Evolutionary conservation across 306 rosid genomes (phyloP), one percentile per base, ranked within the genome.

Genomic region (Cucurbita argyrosperma): DNA sequence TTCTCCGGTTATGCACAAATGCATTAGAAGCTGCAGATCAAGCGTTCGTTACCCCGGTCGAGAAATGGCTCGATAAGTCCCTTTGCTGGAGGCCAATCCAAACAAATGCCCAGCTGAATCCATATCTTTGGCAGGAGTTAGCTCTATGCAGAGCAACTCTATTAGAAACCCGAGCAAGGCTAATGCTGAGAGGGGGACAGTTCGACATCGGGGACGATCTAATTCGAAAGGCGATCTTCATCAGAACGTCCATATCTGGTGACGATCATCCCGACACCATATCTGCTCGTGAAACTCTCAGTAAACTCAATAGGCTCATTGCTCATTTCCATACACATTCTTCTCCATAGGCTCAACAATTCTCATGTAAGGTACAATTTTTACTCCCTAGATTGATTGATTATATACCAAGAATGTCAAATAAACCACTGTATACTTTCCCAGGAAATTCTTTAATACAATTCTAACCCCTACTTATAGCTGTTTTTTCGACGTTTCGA

Each of bases 21-120:
- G 85, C 90, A 37, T 80, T 92, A 79, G 97, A 92, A 84, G 92
- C 92, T 26, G 97, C 94, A 4, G 97, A 90, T 66, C 94, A 92
- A 85, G 90, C 90, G 7, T 85, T 92, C 42, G 88, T 88, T 37
- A 78, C 89, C 37, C 97, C 97, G 0, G 97, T 86, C 45, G 96
- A 92, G 79, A 92, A 85, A 83, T 89, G 96, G 92, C 50, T 88
- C 15, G 88, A 89, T 75, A 88, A 86, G 76, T 88, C 96, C 7
- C 94, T 89, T 16, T 92, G 96, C 53, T 92, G 96, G 90, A 80
- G 89, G 78, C 86, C 96, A 37, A 80, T 86, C 79, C 91, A 86
- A 71, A 92, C 96, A 30, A 83, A 82, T 76, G 97, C 97, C 45
- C 94, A 92, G 80, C 74, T 89, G 82, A 88, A 89, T 76, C 97